phyloP scores from a whole-genome alignment of 768 basidiomycete genomes.

The Mycena capillaripes region DNA sequence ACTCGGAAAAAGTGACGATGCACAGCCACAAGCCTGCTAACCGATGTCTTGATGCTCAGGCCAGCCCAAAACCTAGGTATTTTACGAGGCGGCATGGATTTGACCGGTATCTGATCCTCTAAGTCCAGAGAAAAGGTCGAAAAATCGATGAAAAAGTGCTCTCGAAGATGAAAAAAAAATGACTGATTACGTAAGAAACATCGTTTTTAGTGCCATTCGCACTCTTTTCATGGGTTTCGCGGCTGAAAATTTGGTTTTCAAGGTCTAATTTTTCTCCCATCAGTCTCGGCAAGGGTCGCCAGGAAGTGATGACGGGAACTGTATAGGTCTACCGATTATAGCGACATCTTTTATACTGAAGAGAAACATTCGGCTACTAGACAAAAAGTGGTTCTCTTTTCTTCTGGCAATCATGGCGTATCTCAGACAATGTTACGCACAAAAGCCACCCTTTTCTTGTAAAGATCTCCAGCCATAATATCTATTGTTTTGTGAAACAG shows the following conservation, averaged over 20 bases:
- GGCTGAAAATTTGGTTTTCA: not conserved
- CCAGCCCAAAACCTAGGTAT: not conserved
- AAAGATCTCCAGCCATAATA: too few species aligned
- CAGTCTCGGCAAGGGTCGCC: not conserved
- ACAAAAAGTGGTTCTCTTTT: too few species aligned
- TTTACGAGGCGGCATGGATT: not conserved
- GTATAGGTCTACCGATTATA: too few species aligned
- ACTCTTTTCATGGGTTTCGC: not conserved
- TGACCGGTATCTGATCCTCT: not conserved
- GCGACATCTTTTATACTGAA: too few species aligned
- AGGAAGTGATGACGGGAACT: constrained; percentile 2
- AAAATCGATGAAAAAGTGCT: not conserved
- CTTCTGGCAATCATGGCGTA: too few species aligned
- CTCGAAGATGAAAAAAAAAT: not conserved
- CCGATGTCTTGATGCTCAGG: not conserved
- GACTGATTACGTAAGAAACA: constrained; percentile 1
- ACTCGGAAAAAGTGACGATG: not conserved
- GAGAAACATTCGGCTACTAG: too few species aligned
- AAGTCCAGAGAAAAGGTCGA: not conserved
- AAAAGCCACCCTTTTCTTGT: too few species aligned
- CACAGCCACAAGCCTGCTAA: not conserved
- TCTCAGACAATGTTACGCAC: too few species aligned
- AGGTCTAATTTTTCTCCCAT: not conserved
- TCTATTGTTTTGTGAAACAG: too few species aligned
- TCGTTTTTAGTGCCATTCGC: not conserved